Evolutionary conservation across 73 alveolate genomes (phyloP), one percentile per base, ranked within the genome.

Genomic region (Stentor coeruleus): DNA sequence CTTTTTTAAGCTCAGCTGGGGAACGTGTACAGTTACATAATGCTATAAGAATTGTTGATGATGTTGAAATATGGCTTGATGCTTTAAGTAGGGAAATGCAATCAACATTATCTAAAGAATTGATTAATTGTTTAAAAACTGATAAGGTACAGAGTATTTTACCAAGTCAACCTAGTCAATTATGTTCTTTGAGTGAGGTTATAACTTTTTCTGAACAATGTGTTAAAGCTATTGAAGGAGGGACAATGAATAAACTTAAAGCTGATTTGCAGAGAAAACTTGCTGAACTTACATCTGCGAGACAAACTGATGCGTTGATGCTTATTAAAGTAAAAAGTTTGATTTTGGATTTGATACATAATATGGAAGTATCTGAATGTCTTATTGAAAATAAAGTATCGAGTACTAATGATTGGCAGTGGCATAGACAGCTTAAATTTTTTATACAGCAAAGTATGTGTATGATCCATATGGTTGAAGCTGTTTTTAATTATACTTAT

Each of bases 261-360:
- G 88, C 79, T 59, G 37, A 81, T 15, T 82, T 92, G 90, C 89
- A 95, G 3, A 86, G 95, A 2, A 59, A 82, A 79, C 86, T 91
- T 31, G 86, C 97, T 72, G 80, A 91, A 81, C 79, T 94, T 75
- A 92, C 91, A 87, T 95, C 98, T 57, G 59, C 93, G 86, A 85
- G 98, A 83, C 89, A 93, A 31, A 90, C 97, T 33, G 96, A 97
- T 82, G 76, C 82, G 73, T 86, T 97, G 14, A 35, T 82, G 38
- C 77, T 79, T n/a, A 86, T 95, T 75, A 90, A 95, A 85, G 91
- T 94, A 58, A 98, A 98, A 85, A 94, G 98, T 58, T 90, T 98
- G 82, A 97, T 98, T 89, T 89, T 98, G 41, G 99, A 98, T 87
- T 87, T 98, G 74, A 98, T 98, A 77, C 99, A 98, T 91, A 97